Conservation (phyloP, 306 rosid genomes). For the Quercus suber region DNA sequence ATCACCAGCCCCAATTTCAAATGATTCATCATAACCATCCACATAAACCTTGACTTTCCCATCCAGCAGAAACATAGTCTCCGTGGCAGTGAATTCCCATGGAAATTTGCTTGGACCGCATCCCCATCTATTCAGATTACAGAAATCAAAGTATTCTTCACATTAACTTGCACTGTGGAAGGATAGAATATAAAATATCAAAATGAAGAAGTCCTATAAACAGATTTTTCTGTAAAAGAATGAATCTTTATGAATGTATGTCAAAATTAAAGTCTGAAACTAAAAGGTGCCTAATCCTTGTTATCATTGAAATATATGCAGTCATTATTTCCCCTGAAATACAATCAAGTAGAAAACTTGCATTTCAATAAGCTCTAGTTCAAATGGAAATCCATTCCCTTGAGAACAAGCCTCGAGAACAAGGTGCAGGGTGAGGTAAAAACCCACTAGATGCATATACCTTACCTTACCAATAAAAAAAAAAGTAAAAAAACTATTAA, state of each 20-base stretch:
- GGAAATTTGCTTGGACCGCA: slow-evolving; percentile 46
- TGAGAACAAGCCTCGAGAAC: not conserved
- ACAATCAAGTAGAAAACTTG: not conserved
- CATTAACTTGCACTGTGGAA: not conserved
- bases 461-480: not conserved
- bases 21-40: slow-evolving; percentile 34
- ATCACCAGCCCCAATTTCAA: slow-evolving; percentile 54
- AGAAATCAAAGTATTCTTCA: not conserved
- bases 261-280: not conserved
- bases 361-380: not conserved
- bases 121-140: slow-evolving; percentile 34
- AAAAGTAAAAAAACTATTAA: not conserved
- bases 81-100: slow-evolving; percentile 39
- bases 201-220: not conserved
- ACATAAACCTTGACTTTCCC: slow-evolving; percentile 53
- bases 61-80: slow-evolving; percentile 50
- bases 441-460: not conserved
- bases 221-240: too few species aligned
- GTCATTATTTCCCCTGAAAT: not conserved
- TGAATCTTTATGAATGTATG: not conserved
- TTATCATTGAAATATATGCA: not conserved
- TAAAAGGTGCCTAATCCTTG: not conserved
- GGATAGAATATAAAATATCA: not conserved
- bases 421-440: not conserved
- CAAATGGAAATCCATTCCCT: not conserved